phyloP scores from a whole-genome alignment of 371 early-diverging fungal species.

The Apophysomyces ossiformis region DNA sequence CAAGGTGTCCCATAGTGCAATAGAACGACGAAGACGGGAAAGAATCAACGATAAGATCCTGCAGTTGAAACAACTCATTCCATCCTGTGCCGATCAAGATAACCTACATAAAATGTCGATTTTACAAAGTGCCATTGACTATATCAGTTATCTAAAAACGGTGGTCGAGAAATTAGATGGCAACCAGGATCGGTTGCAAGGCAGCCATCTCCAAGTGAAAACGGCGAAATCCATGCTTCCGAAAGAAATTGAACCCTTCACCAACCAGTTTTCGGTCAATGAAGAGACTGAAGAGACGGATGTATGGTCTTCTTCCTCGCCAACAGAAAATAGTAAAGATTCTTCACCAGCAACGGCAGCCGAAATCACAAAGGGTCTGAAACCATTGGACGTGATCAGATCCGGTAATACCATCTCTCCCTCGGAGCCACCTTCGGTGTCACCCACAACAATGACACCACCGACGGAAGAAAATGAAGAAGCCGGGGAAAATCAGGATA shows the following conservation, averaged over 20 bases:
- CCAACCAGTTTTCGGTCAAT: conserved; percentile 39
- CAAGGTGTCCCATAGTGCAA: conserved; percentile 80
- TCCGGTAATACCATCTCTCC: conserved; percentile 15
- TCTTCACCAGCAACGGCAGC: conserved; percentile 3
- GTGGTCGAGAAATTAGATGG: conserved; percentile 49
- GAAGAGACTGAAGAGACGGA: conserved; percentile 7
- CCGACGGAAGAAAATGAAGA: conserved; percentile 6
- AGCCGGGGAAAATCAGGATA: not conserved
- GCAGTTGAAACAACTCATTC: conserved; percentile 49
- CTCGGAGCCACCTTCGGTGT: conserved; percentile 8
- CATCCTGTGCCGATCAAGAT: conserved; percentile 65
- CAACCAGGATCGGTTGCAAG: conserved; percentile 21
- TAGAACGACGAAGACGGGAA: conserved; percentile 78
- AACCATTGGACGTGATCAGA: conserved; percentile 38
- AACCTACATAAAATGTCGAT: conserved; percentile 77
- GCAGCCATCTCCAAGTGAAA: conserved; percentile 30
- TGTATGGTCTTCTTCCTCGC: conserved; percentile 11
- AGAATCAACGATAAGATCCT: conserved; percentile 74
- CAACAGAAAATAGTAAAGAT: not conserved
- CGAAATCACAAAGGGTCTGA: conserved; percentile 23
- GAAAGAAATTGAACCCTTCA: conserved; percentile 52
- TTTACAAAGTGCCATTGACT: conserved; percentile 74
- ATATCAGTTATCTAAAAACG: conserved; percentile 64
- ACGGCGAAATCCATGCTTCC: conserved; percentile 40
- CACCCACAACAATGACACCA: conserved; percentile 12